Percentiles rank a stretch among this genome's conserved stretches.
These are phyloP conservation scores for Pycnococcus provasolii DNA, from an alignment of 139 green algal species.

Conservation along the genomic window DNA sequence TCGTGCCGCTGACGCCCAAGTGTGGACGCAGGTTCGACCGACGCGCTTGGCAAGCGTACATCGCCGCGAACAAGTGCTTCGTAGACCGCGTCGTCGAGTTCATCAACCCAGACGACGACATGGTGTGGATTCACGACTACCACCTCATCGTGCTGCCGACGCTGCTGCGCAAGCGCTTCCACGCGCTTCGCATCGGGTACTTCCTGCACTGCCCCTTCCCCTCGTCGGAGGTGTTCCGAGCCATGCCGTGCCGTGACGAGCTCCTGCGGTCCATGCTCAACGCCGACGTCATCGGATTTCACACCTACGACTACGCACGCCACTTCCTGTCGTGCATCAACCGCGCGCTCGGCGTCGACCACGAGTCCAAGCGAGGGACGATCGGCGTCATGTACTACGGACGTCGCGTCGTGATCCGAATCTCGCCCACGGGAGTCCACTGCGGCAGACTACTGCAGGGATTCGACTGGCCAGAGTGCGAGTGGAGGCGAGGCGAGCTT, in stretches of 20 bases:
- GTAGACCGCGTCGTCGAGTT: constrained; percentile 43
- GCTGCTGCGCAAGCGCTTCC: constrained; percentile 58
- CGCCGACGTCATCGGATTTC: constrained; percentile 90
- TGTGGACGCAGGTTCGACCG: constrained; percentile 1
- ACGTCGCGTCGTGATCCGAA: constrained; percentile 85
- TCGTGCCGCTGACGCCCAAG: constrained; percentile 69
- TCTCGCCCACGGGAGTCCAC: constrained; percentile 92
- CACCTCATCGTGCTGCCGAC: constrained; percentile 93
- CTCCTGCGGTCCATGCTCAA: constrained; percentile 87
- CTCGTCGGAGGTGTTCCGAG: constrained; percentile 91
- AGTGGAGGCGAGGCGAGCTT: constrained; percentile 67
- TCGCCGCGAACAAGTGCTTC: constrained; percentile 90
- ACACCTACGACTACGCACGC: constrained; percentile 97
- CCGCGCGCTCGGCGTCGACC: constrained; percentile 91
- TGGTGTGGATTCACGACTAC: constrained; percentile 99
- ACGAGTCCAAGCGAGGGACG: constrained; percentile 67
- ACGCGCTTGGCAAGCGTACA: constrained; percentile 55
- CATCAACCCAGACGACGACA: constrained; percentile 56
- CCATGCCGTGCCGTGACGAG: constrained; percentile 86
- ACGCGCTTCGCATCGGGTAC: constrained; percentile 43
- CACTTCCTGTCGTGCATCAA: constrained; percentile 94
- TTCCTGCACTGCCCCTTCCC: constrained; percentile 98
- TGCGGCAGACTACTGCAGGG: constrained; percentile 62
- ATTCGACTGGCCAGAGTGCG: constrained; percentile 73
- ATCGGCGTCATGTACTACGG: constrained; percentile 96